These are phyloP conservation scores for Hondaea fermentalgiana DNA, from an alignment of 108 stramenopile species.

Conservation along the genomic window DNA sequence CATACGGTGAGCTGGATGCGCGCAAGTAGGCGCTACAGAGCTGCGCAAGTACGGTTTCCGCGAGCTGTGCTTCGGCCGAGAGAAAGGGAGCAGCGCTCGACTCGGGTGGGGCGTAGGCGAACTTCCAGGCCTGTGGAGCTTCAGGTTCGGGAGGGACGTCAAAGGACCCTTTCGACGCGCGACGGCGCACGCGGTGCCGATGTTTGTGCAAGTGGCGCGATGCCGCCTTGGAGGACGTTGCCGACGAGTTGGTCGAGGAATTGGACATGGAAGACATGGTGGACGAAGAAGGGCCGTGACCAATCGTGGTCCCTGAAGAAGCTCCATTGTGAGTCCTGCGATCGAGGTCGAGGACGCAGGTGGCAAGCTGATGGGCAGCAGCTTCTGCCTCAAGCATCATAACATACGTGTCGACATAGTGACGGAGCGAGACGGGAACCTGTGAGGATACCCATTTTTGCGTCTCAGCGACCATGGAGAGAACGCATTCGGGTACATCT, in stretches of 20 bases:
- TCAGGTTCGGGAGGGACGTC: not conserved
- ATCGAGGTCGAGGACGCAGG: not conserved
- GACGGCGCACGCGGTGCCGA: not conserved
- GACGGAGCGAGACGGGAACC: not conserved
- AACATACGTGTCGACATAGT: not conserved
- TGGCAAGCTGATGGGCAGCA: slow-evolving; percentile 5
- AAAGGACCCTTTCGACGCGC: not conserved
- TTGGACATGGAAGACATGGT: not conserved
- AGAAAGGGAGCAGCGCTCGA: slow-evolving; percentile 2
- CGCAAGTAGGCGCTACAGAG: not conserved
- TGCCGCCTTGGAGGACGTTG: not conserved
- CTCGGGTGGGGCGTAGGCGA: not conserved
- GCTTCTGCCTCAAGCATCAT: slow-evolving; percentile 12
- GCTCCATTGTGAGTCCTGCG: not conserved
- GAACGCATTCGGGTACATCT: not conserved
- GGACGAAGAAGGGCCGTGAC: not conserved
- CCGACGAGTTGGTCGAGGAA: not conserved
- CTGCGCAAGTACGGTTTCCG: not conserved
- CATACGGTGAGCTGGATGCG: not conserved
- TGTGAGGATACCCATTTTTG: not conserved
- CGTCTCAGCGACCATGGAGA: not conserved
- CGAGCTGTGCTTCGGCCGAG: not conserved
- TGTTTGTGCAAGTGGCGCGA: not conserved
- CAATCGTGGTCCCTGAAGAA: not conserved
- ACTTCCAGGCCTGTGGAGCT: not conserved